Base-by-base conservation (phyloP, 495 filamentous ascomycete genomes). In the Trichoderma erinaceum region DNA sequence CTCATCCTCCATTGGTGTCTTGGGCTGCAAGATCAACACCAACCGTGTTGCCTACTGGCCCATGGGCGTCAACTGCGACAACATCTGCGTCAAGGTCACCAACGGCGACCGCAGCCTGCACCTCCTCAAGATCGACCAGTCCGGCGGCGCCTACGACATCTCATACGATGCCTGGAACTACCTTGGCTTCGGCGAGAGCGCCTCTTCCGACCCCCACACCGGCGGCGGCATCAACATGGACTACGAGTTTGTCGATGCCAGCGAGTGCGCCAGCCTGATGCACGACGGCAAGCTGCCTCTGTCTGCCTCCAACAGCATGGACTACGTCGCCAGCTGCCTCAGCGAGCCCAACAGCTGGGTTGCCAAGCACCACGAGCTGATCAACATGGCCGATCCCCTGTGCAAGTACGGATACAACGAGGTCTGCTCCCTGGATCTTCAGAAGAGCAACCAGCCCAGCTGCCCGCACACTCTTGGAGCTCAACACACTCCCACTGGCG, bases 31-130 rank as follows among this genome's bases (percentile, higher is more conserved):
- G 71, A 74, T 75, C 73, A 65, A 76, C 72, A 68, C 68, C 61
- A 72, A 75, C 72, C 73, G 73, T n/a, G 71, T 72, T 21, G 75
- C 75, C n/a, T 76, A 76, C 73, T 76, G 75, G 75, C 75, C 73
- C 10, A 68, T 67, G 21, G 11, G 35, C 29, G 68, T 71, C 35
- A 56, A 68, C 73, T 76, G 75, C 71, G 35, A 76, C 71, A 70
- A 70, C 68, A 67, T 76, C 41, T 76, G 75, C 70, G 70, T 75
- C 66, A 73, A 73, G 66, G 69, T 75, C 38, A 73, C 67, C 71
- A 66, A 70, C 68, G 69, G 70, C 65, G 70, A 69, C 58, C 74
- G 74, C 43, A 63, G 16, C 64, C 69, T 75, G 32, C 68, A 73
- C 66, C 70, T 76, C 21, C 73, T 75, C 32, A 65, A 65, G 66